Base-by-base conservation (phyloP, 2,329 filamentous ascomycete genomes). In the Fusarium cicatricum region DNA sequence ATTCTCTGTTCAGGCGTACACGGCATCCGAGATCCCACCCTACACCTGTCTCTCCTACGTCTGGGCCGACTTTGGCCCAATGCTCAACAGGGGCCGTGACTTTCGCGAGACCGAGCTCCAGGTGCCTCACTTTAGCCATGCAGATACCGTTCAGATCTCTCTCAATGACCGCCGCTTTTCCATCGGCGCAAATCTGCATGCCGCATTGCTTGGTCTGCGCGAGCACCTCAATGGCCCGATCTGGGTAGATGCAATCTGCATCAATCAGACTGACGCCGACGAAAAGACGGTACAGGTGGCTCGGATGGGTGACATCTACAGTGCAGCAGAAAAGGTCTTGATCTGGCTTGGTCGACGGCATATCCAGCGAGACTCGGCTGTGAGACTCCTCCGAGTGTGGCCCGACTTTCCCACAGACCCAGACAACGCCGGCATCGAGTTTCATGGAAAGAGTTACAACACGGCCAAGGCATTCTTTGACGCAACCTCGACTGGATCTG, bases 21-120 rank as follows among this genome's bases (percentile, higher is more conserved):
- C 32, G 1, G 5, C 53, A 1, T 32, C 46, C 11, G 28, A 57
- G 3, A 57, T 57, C 5, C 52, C 55, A 2, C 26, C 46, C 1
- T 57, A 57, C 12, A 26, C 21, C 26, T 58, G 53, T 2, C 52
- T 58, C 7, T 58, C 55, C 2, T 58, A 58, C 8, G 55, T 58
- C 11, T 58, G 55, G 55, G 33, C 38, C 1, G 55, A 58, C n/a
- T 57, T 52, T 2, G 55, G 55, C 3, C 55, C 55, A 4, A 42
- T 57, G 40, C 28, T 44, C 36, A 57, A 57, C 17, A 41, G 41
- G 4, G 39, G 32, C 0, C 55, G 53, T 1, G 53, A 58, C 29
- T 58, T 58, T 40, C 55, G 53, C 1, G 28, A 57, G 28, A 31
- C 32, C 11, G 55, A 56, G 10, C 36, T 57, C n/a, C 52, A 58